Conservation (phyloP, 768 basidiomycete species). For the Russula lepida region DNA sequence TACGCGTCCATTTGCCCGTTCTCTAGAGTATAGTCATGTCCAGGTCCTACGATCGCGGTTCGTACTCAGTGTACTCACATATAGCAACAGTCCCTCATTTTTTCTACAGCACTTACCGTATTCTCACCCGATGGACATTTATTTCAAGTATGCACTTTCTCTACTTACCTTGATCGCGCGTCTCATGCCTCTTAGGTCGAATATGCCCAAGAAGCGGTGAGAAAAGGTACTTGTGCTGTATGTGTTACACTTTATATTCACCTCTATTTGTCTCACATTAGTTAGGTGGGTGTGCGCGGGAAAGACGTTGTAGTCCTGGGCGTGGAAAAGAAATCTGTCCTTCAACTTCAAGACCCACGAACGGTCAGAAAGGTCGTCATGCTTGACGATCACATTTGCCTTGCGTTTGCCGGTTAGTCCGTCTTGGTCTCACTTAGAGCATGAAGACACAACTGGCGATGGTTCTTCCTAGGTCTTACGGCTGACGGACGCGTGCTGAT, state of each 20-base stretch:
- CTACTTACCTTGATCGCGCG: not conserved
- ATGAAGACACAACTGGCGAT: slow-evolving; percentile 9
- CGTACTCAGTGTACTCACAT: slow-evolving; percentile 14
- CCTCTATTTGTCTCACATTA: slow-evolving; percentile 2
- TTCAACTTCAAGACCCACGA: slow-evolving; percentile 96
- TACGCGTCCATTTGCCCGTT: slow-evolving; percentile 13
- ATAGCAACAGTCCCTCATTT: not conserved
- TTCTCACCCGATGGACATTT: slow-evolving; percentile 99
- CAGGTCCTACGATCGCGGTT: slow-evolving; percentile 96
- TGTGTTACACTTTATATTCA: slow-evolving; percentile 23
- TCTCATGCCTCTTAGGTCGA: slow-evolving; percentile 63
- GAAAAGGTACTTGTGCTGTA: slow-evolving; percentile 96
- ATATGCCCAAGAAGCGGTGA: slow-evolving; percentile 96
- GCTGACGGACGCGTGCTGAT: slow-evolving; percentile 97
- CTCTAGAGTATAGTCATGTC: slow-evolving; percentile 44
- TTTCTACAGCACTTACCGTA: slow-evolving; percentile 74
- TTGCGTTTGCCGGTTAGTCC: slow-evolving; percentile 88
- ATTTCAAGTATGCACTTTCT: slow-evolving; percentile 61
- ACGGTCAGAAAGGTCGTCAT: slow-evolving; percentile 97
- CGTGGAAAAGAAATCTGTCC: slow-evolving; percentile 97
- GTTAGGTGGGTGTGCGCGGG: slow-evolving; percentile 90
- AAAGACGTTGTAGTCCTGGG: slow-evolving; percentile 92
- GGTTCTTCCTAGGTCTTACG: slow-evolving; percentile 62
- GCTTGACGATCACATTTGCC: slow-evolving; percentile 95
- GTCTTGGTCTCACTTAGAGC: not conserved